Evolutionary conservation across 140 eudicot genomes (phyloP).

Genomic region (Cichorium intybus): DNA sequence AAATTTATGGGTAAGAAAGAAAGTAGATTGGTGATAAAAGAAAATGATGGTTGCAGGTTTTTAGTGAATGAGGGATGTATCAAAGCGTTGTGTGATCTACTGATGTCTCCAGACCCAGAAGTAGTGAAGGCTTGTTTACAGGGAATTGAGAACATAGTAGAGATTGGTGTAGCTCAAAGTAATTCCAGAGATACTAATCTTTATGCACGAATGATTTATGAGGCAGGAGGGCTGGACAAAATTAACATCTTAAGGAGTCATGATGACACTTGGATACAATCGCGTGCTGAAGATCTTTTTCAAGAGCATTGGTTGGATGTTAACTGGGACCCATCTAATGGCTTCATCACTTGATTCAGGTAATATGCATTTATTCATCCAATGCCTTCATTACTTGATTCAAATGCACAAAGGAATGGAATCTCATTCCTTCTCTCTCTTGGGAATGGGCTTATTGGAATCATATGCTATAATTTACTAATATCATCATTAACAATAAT

Average conservation of each 20-base stretch:
- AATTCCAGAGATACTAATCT: conserved; percentile 21
- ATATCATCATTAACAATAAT: too few relatives aligned
- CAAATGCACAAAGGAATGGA: too few relatives aligned
- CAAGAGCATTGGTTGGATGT: conserved; percentile 35
- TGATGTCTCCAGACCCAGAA: conserved; percentile 26
- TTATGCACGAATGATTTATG: conserved; percentile 29
- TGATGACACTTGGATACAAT: conserved; percentile 31
- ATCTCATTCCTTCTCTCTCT: too few relatives aligned
- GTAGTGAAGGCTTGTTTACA: conserved; percentile 29
- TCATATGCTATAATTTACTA: too few relatives aligned
- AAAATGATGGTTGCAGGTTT: conserved; percentile 16
- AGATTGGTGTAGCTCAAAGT: conserved; percentile 27
- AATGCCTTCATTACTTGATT: too few relatives aligned
- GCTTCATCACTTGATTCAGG: too few relatives aligned
- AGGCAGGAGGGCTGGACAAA: conserved; percentile 27
- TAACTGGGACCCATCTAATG: too few relatives aligned
- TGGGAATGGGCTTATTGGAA: too few relatives aligned
- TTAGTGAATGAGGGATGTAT: conserved; percentile 31
- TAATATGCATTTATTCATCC: too few relatives aligned
- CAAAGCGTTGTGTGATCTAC: conserved; percentile 35
- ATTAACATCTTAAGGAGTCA: conserved; percentile 30
- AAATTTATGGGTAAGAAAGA: too few relatives aligned
- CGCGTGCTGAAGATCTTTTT: conserved; percentile 28
- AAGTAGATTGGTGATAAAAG: too few relatives aligned
- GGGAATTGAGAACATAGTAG: conserved; percentile 32